Percentiles rank a stretch among this genome's conserved stretches.
phyloP scores from a whole-genome alignment of 768 basidiomycete species.

The Cantharellus anzutake region DNA sequence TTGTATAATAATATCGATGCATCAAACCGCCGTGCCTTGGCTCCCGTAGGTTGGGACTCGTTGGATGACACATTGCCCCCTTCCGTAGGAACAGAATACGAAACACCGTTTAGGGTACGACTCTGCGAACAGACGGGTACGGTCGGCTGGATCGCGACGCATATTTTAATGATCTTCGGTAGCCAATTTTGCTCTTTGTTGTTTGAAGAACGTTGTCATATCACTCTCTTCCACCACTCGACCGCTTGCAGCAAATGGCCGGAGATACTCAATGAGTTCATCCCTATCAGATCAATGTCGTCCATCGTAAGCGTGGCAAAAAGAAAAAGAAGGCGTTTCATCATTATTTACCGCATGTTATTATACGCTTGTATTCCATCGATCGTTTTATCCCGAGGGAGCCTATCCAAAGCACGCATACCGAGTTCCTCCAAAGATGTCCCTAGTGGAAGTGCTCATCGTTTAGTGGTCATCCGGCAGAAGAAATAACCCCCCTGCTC shows the following conservation, averaged over 20 bases:
- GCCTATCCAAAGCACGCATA: conserved; percentile 48
- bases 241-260: conserved; percentile 62
- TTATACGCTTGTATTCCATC: conserved; percentile 77
- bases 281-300: conserved; percentile 27
- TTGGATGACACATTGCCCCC: too few relatives aligned
- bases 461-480: not conserved
- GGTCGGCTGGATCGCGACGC: too few relatives aligned
- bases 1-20: too few relatives aligned
- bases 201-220: conserved; percentile 46
- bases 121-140: too few relatives aligned
- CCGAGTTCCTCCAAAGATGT: conserved; percentile 71
- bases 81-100: too few relatives aligned
- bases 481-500: not conserved
- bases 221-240: conserved; percentile 57
- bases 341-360: conserved; percentile 39
- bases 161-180: too few relatives aligned
- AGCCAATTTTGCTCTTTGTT: not conserved
- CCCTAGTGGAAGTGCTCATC: conserved; percentile 21
- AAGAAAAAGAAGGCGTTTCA: not conserved
- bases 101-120: too few relatives aligned
- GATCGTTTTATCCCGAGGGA: conserved; percentile 65
- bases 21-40: too few relatives aligned
- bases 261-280: conserved; percentile 46
- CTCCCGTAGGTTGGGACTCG: too few relatives aligned
- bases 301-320: not conserved